Percentiles rank a stretch among this genome's conserved stretches.
phyloP scores from a whole-genome alignment of 2,329 filamentous ascomycete genomes.

The Aspergillus sp. region DNA sequence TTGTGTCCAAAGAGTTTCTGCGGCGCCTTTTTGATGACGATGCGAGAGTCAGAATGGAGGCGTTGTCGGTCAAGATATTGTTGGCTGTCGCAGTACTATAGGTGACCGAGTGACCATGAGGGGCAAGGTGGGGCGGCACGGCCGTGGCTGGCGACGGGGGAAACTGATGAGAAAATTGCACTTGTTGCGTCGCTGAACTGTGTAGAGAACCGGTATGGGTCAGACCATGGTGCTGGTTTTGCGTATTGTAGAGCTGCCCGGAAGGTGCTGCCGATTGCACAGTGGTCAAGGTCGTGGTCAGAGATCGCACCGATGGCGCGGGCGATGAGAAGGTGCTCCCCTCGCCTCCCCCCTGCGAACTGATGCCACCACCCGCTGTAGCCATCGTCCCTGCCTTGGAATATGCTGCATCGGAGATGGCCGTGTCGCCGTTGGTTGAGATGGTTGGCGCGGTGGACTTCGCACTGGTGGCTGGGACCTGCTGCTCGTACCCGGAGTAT shows the following conservation, averaged over 20 bases:
- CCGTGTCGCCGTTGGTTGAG: slow-evolving; percentile 78
- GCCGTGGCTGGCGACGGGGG: slow-evolving; percentile 61
- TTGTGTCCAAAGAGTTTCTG: slow-evolving; percentile 65
- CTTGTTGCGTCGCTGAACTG: slow-evolving; percentile 40
- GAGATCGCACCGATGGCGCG: slow-evolving; percentile 63
- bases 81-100: slow-evolving; percentile 64
- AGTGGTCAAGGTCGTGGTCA: slow-evolving; percentile 67
- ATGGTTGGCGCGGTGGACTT: slow-evolving; percentile 77
- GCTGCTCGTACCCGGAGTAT: slow-evolving; percentile 62
- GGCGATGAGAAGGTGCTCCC: slow-evolving; percentile 67
- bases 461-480: slow-evolving; percentile 62
- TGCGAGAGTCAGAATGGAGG: slow-evolving; percentile 65
- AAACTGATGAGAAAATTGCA: slow-evolving; percentile 63
- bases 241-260: slow-evolving; percentile 44
- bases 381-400: slow-evolving; percentile 80
- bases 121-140: slow-evolving; percentile 60
- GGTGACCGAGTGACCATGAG: slow-evolving; percentile 55
- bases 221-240: slow-evolving; percentile 33
- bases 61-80: slow-evolving; percentile 65
- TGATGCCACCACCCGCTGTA: slow-evolving; percentile 62
- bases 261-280: slow-evolving; percentile 64
- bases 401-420: slow-evolving; percentile 71
- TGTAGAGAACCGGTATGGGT: slow-evolving; percentile 40
- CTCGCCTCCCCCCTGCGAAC: slow-evolving; percentile 66
- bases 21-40: slow-evolving; percentile 65